Percentiles rank a stretch among this genome's conserved stretches.
These are phyloP conservation scores for Yamadazyma siamensis DNA, from an alignment of 1,139 yeast species.

Conservation along the genomic window DNA sequence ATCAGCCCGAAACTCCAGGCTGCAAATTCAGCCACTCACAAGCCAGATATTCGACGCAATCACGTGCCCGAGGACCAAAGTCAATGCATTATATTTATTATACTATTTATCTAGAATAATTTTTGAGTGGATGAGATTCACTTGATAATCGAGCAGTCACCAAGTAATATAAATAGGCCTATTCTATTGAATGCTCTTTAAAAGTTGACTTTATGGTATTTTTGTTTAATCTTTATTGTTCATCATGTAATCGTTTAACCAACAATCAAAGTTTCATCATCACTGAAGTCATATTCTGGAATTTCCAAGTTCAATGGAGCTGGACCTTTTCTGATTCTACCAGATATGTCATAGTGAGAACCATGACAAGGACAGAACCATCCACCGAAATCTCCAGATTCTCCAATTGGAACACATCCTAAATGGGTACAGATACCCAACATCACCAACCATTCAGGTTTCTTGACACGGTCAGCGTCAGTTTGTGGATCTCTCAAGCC, in stretches of 20 bases:
- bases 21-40: too few species aligned
- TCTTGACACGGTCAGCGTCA: slow-evolving; percentile 91
- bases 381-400: slow-evolving; percentile 99
- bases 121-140: too few species aligned
- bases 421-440: slow-evolving; percentile 99
- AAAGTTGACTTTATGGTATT: too few species aligned
- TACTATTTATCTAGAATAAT: too few species aligned
- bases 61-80: too few species aligned
- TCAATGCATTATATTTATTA: too few species aligned
- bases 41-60: too few species aligned
- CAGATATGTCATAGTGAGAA: slow-evolving; percentile 99
- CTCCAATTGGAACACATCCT: slow-evolving; percentile 99
- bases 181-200: too few species aligned
- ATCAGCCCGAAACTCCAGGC: too few species aligned
- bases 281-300: slow-evolving; percentile 83
- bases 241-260: slow-evolving; percentile 44
- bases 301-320: slow-evolving; percentile 98
- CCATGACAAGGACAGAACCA: slow-evolving; percentile 99
- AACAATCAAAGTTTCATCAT: slow-evolving; percentile 74
- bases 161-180: too few species aligned
- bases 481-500: slow-evolving; percentile 90
- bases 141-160: too few species aligned
- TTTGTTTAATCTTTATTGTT: too few species aligned
- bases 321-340: slow-evolving; percentile 99
- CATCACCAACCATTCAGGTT: slow-evolving; percentile 99